phyloP scores from a whole-genome alignment of 164 flowering plant genomes.

The Chimonanthus praecox region DNA sequence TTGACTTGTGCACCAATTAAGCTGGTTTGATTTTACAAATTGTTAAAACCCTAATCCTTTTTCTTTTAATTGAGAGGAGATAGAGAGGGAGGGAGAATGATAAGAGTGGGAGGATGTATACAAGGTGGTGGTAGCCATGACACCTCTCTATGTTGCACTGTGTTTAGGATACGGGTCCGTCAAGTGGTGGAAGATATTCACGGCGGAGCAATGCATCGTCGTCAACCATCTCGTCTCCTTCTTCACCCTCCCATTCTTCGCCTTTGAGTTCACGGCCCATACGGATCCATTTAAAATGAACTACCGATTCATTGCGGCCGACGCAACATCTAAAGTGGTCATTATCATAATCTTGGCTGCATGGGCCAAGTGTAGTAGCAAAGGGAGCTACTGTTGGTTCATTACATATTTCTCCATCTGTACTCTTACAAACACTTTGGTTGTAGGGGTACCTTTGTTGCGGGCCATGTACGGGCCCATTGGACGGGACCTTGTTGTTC shows the following conservation, averaged over 20 bases:
- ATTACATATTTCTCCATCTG: conserved; percentile 65
- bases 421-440: conserved; percentile 56
- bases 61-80: background rate
- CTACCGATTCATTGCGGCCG: conserved; percentile 47
- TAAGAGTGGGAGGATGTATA: conserved; percentile 38
- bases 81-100: conserved; percentile 21
- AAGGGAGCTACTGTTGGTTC: conserved; percentile 59
- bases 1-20: background rate
- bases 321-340: conserved; percentile 49
- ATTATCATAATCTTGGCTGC: conserved; percentile 37
- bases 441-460: conserved; percentile 70
- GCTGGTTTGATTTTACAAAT: no score
- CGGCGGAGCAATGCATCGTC: conserved; percentile 46
- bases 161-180: conserved; percentile 51
- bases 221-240: conserved; percentile 52
- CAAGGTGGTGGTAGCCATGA: conserved; percentile 44
- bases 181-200: conserved; percentile 55
- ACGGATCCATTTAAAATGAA: conserved; percentile 59
- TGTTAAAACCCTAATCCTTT: background rate
- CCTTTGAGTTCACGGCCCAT: conserved; percentile 51
- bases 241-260: conserved; percentile 70
- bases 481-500: conserved; percentile 60
- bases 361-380: conserved; percentile 59
- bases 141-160: conserved; percentile 47
- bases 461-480: conserved; percentile 61